Evolutionary conservation across 164 flowering plant genomes (phyloP), one percentile per base, ranked within the genome.

Genomic region (Vitis riparia): DNA sequence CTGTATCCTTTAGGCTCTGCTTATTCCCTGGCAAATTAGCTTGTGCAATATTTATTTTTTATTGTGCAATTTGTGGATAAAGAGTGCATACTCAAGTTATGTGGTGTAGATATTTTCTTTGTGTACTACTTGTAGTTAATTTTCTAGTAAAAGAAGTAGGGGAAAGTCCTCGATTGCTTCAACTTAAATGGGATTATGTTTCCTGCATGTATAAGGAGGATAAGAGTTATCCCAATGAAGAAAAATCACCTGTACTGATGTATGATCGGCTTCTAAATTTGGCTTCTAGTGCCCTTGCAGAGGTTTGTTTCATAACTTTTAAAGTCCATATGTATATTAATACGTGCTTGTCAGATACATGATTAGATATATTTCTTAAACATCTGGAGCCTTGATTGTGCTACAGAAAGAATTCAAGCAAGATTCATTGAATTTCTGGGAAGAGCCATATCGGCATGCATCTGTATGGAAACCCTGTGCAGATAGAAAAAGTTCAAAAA

Each of bases 401-500:
- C 52, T 57, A 53, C 80, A 94, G 98, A 81, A 75, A 70, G 92
- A 87, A 64, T 68, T 78, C 8, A 81, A 74, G 76, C 83, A 55
- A 58, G 85, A 81, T 10, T 68, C 70, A 51, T 62, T 84, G 55
- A 78, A 59, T 55, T 76, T 86, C 51, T 91, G 97, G 95, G 77
- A 80, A 81, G 95, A 89, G 69, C 86, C 89, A 13, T 77, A 73
- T 75, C 75, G 65, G 16, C 81, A 80, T 65, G 89, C 93, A 58
- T 76, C 91, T 27, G 55, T 48, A 30, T 94, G 98, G 98, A 86
- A 82, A 77, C 97, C 97, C 44, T 94, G 98, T 78, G 90, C 93
- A 13, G 83, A 87, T 68, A 82, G 72, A 67, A 52, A 52, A 71
- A 59, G 29, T 59, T 52, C 68, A 51, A 56, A 32, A 66, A 73